These are phyloP conservation scores for Sordariomycetes sp. DNA, from an alignment of 2,329 filamentous ascomycete genomes.

Conservation along the genomic window DNA sequence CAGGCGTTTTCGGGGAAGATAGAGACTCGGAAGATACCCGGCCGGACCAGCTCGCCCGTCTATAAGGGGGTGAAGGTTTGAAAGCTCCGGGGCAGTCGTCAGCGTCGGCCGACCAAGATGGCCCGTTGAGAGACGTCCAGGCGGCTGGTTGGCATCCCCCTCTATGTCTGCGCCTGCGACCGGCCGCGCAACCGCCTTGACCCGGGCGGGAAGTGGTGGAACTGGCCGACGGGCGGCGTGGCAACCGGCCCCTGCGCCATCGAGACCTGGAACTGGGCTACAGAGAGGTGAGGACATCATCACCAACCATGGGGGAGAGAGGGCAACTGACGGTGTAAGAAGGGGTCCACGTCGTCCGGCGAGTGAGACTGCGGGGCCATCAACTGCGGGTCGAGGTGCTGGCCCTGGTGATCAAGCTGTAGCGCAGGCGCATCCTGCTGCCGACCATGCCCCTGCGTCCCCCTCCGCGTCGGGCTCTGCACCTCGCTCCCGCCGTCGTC, in stretches of 20 bases:
- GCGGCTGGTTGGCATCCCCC: background rate
- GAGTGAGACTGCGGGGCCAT: slow-evolving; percentile 1
- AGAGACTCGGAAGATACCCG: too few species aligned
- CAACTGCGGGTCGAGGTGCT: background rate
- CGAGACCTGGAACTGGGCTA: slow-evolving; percentile 3
- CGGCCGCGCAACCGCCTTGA: background rate
- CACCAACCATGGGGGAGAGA: background rate
- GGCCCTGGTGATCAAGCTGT: slow-evolving; percentile 12
- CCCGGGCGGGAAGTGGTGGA: slow-evolving; percentile 3
- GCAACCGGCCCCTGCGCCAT: background rate
- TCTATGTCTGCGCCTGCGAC: background rate
- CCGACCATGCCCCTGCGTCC: slow-evolving; percentile 8
- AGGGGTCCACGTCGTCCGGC: slow-evolving; percentile 2
- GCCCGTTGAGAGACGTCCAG: too few species aligned
- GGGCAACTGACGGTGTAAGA: background rate
- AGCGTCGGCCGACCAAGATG: too few species aligned
- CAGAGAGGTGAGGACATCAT: background rate
- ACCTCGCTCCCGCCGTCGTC: background rate
- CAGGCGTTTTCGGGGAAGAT: too few species aligned
- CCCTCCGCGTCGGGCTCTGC: background rate
- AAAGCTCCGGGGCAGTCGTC: too few species aligned
- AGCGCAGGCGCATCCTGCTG: slow-evolving; percentile 12
- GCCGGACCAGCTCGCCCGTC: too few species aligned
- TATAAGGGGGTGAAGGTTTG: too few species aligned
- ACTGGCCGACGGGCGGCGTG: slow-evolving; percentile 2